A percentile compares a stretch with the other conserved stretches of the same genome.
These are phyloP conservation scores for Coemansia sp. DNA, from an alignment of 192 early-diverging fungal genomes.

Conservation along the genomic window DNA sequence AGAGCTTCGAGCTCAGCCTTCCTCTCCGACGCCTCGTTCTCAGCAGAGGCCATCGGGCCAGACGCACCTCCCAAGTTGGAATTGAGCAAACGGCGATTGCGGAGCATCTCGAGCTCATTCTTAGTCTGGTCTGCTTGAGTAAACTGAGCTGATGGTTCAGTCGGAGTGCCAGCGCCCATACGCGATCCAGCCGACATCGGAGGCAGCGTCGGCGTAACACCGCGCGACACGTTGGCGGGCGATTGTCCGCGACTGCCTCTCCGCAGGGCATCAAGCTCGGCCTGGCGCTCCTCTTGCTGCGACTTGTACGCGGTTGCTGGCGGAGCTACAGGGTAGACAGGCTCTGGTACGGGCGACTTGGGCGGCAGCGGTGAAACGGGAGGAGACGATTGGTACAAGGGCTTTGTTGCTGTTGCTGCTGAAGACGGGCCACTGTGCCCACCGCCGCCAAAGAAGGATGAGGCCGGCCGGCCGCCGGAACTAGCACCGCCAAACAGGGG, in stretches of 20 bases:
- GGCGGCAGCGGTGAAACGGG: slow-evolving; percentile 14
- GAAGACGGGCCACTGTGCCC: neutral
- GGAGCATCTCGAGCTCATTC: slow-evolving; percentile 55
- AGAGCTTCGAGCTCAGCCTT: slow-evolving; percentile 53
- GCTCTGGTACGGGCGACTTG: slow-evolving; percentile 11
- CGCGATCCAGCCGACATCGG: slow-evolving; percentile 24
- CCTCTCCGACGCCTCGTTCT: slow-evolving; percentile 21
- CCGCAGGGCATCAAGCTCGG: slow-evolving; percentile 56
- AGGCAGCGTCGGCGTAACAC: slow-evolving; percentile 18
- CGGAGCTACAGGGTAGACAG: neutral
- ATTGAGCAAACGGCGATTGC: slow-evolving; percentile 49
- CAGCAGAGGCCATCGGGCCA: slow-evolving; percentile 9
- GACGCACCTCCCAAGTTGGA: slow-evolving; percentile 27
- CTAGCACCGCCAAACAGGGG: slow-evolving; percentile 26
- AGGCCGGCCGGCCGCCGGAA: slow-evolving; percentile 6
- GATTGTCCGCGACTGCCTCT: slow-evolving; percentile 47
- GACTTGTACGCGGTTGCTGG: slow-evolving; percentile 25
- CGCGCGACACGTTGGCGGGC: slow-evolving; percentile 20
- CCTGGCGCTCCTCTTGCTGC: slow-evolving; percentile 52
- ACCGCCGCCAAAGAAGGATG: slow-evolving; percentile 21
- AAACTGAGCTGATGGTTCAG: slow-evolving; percentile 38
- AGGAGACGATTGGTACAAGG: slow-evolving; percentile 2
- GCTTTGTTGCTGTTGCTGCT: slow-evolving; percentile 22
- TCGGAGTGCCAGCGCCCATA: slow-evolving; percentile 19
- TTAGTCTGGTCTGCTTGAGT: slow-evolving; percentile 57